Evolutionary conservation across 179 eudicot species (phyloP).

Genomic region (Kewa caespitosa): DNA sequence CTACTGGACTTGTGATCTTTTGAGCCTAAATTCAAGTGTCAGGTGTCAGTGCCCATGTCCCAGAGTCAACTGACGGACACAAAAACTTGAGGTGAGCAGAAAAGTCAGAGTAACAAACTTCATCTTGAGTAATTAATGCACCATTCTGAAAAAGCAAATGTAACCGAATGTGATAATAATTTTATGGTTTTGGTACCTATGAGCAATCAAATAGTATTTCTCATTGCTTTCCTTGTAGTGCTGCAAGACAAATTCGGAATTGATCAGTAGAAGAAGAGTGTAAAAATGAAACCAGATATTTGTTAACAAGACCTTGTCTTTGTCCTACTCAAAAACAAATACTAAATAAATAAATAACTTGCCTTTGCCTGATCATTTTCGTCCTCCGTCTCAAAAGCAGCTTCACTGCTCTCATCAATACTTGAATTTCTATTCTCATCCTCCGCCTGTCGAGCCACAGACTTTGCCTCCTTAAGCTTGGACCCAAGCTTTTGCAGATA

Average conservation of each 20-base stretch:
- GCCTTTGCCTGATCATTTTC: slow-evolving; percentile 96
- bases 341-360: no score
- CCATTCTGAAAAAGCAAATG: no score
- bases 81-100: no score
- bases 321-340: no score
- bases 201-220: slow-evolving; percentile 97
- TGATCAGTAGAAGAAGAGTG: slow-evolving; percentile 17
- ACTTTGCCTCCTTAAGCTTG: slow-evolving; percentile 80
- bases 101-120: no score
- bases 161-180: no score
- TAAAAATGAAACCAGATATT: not conserved
- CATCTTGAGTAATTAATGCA: no score
- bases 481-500: slow-evolving; percentile 93
- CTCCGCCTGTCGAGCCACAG: slow-evolving; percentile 51
- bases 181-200: no score
- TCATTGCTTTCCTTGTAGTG: slow-evolving; percentile 99
- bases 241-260: slow-evolving; percentile 45
- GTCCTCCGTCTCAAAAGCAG: slow-evolving; percentile 66
- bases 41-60: no score
- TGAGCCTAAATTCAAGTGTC: no score
- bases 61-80: no score
- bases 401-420: slow-evolving; percentile 50
- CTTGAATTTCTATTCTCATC: slow-evolving; percentile 51
- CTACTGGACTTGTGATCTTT: no score
- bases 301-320: slow-evolving; percentile 47